These are phyloP conservation scores for Colletotrichum filicis DNA, from an alignment of 2,329 filamentous ascomycete genomes.

Conservation along the genomic window DNA sequence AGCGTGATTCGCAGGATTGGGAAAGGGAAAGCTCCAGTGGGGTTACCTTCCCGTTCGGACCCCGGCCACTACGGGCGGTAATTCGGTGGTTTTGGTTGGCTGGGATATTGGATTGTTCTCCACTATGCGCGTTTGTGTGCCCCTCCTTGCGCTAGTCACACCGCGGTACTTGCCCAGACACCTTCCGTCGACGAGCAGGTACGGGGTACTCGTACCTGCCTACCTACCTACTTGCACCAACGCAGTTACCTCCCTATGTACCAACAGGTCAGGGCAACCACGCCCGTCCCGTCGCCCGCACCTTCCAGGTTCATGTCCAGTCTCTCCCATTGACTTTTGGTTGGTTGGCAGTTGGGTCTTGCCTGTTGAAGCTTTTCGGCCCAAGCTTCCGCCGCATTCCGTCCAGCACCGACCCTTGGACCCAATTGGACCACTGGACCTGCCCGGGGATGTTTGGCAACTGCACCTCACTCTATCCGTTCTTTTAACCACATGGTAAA, in stretches of 20 bases:
- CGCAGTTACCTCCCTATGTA: too few species aligned
- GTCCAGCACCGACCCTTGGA: neutral
- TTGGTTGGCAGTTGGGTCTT: neutral
- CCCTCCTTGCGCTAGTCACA: neutral
- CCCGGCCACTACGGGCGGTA: constrained; percentile 41
- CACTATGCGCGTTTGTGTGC: constrained; percentile 7
- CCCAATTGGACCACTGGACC: neutral
- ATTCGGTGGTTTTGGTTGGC: constrained; percentile 39
- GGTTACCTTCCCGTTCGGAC: constrained; percentile 7
- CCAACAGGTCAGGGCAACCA: neutral
- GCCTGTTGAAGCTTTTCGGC: constrained; percentile 20
- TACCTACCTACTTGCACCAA: neutral
- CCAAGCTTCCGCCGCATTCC: constrained; percentile 11
- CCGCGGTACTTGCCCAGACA: neutral
- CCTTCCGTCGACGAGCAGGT: too few species aligned
- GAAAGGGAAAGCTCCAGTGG: constrained; percentile 24
- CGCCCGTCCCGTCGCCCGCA: neutral
- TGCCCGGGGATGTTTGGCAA: neutral
- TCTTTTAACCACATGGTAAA: neutral
- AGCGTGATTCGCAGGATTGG: constrained; percentile 16
- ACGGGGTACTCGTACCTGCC: too few species aligned
- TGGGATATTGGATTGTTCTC: neutral
- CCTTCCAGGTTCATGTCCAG: neutral
- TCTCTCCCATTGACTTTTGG: neutral
- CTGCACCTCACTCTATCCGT: neutral